These are phyloP conservation scores for Euphorbia lathyris DNA, from an alignment of 345 rosid genomes.

Conservation along the genomic window DNA sequence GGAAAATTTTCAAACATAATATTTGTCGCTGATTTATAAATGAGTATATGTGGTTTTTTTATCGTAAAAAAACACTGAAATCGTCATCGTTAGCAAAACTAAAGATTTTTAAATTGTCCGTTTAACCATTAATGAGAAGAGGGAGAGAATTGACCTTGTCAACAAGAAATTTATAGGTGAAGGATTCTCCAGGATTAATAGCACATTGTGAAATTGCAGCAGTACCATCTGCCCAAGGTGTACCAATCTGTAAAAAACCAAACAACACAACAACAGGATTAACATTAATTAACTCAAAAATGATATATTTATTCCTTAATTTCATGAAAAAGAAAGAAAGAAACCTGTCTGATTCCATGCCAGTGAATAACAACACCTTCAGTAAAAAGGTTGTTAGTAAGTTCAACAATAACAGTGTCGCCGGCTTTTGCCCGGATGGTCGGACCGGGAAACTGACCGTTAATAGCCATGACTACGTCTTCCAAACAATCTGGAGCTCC, in stretches of 20 bases:
- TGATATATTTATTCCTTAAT: background rate
- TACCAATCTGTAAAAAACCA: slow-evolving; percentile 43
- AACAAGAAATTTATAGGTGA: slow-evolving; percentile 61
- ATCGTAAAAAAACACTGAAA: no score
- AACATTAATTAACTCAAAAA: background rate
- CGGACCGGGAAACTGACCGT: slow-evolving; percentile 87
- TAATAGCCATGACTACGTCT: slow-evolving; percentile 59
- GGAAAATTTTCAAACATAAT: no score
- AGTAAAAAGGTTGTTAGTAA: slow-evolving; percentile 61
- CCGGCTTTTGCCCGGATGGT: slow-evolving; percentile 61
- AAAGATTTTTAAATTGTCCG: no score
- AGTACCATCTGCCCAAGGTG: slow-evolving; percentile 94
- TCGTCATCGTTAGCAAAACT: no score
- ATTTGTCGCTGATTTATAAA: no score
- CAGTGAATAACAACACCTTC: slow-evolving; percentile 89
- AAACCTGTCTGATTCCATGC: slow-evolving; percentile 93
- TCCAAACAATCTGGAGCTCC: slow-evolving; percentile 76
- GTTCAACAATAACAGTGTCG: slow-evolving; percentile 53
- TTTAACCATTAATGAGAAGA: no score
- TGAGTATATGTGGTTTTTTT: no score
- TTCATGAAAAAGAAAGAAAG: background rate
- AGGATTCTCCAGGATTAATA: slow-evolving; percentile 75
- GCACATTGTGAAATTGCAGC: slow-evolving; percentile 76
- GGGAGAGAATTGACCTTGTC: slow-evolving; percentile 45
- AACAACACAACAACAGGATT: background rate